Conservation (phyloP, 352 stramenopile species). For the Globisporangium nagaii region DNA sequence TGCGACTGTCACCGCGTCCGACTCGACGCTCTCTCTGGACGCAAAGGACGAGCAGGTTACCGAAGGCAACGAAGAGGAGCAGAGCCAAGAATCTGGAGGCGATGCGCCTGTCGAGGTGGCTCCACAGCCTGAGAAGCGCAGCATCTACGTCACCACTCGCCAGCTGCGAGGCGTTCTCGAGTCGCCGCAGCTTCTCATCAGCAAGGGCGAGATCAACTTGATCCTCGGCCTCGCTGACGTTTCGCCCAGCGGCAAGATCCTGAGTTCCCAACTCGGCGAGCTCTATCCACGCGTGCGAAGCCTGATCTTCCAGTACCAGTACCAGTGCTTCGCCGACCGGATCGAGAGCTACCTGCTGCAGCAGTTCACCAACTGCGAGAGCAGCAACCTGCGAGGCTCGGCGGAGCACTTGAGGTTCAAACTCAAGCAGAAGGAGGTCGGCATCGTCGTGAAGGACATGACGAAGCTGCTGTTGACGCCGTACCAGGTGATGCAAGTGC, state of each 20-base stretch:
- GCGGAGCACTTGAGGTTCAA: slow-evolving; percentile 43
- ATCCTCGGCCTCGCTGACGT: slow-evolving; percentile 31
- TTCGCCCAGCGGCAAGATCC: slow-evolving; percentile 18
- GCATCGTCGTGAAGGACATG: slow-evolving; percentile 36
- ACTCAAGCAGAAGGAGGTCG: slow-evolving; percentile 40
- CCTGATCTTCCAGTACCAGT: slow-evolving; percentile 58
- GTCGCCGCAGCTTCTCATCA: slow-evolving; percentile 46
- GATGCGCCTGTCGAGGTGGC: slow-evolving; percentile 1
- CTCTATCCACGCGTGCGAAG: slow-evolving; percentile 41
- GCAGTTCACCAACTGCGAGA: slow-evolving; percentile 49
- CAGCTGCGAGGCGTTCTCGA: slow-evolving; percentile 48
- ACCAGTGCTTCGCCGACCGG: slow-evolving; percentile 33
- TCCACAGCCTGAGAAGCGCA: slow-evolving; percentile 9
- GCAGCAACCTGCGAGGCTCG: slow-evolving; percentile 32
- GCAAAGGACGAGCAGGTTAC: neutral
- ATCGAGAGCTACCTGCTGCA: slow-evolving; percentile 35
- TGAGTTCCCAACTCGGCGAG: slow-evolving; percentile 28
- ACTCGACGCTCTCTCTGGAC: neutral
- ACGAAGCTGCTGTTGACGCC: slow-evolving; percentile 48
- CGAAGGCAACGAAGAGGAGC: slow-evolving; percentile 7
- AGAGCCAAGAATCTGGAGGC: neutral
- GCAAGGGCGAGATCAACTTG: slow-evolving; percentile 53
- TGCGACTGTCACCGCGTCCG: slow-evolving; percentile 9
- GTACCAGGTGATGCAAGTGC: slow-evolving; percentile 40
- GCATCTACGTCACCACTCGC: slow-evolving; percentile 27